These are phyloP conservation scores for Claviceps paspali DNA, from an alignment of 2,329 filamentous ascomycete genomes.

Conservation along the genomic window DNA sequence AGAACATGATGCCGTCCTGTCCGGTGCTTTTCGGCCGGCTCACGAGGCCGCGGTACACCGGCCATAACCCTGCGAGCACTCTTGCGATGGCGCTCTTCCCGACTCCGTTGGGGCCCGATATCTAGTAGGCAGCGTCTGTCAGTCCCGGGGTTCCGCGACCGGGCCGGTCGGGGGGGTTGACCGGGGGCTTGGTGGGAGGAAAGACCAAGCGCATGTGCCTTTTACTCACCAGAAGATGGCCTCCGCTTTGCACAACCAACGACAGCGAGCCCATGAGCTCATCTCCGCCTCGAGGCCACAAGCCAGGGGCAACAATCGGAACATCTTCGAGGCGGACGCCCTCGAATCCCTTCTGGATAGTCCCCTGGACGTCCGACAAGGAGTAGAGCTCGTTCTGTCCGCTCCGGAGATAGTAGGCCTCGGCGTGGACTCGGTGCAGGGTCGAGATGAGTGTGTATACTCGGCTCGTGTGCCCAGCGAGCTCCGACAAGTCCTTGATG, in stretches of 20 bases:
- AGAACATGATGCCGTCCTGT: conserved; percentile 92
- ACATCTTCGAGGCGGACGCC: conserved; percentile 88
- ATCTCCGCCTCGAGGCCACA: conserved; percentile 84
- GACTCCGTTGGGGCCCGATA: conserved; percentile 87
- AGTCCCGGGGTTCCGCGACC: background rate
- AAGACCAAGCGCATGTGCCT: background rate
- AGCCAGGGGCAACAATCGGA: conserved; percentile 72
- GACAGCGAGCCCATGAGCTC: conserved; percentile 80
- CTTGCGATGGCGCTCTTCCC: conserved; percentile 83
- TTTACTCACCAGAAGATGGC: conserved; percentile 58
- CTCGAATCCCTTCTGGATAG: conserved; percentile 86
- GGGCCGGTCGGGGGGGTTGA: background rate
- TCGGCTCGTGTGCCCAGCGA: conserved; percentile 89
- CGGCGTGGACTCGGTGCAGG: conserved; percentile 80
- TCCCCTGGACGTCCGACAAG: conserved; percentile 81
- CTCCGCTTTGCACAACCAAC: conserved; percentile 76
- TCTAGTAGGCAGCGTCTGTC: conserved; percentile 25
- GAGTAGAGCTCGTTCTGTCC: conserved; percentile 73
- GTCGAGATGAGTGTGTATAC: conserved; percentile 94
- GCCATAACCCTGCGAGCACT: conserved; percentile 86
- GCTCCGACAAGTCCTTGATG: conserved; percentile 91
- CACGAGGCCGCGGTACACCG: conserved; percentile 83
- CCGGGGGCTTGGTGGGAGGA: background rate
- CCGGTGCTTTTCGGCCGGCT: conserved; percentile 69
- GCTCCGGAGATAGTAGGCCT: conserved; percentile 59